Conservation (phyloP, 1,139 yeast genomes). For the Suhomyces choctaworum region DNA sequence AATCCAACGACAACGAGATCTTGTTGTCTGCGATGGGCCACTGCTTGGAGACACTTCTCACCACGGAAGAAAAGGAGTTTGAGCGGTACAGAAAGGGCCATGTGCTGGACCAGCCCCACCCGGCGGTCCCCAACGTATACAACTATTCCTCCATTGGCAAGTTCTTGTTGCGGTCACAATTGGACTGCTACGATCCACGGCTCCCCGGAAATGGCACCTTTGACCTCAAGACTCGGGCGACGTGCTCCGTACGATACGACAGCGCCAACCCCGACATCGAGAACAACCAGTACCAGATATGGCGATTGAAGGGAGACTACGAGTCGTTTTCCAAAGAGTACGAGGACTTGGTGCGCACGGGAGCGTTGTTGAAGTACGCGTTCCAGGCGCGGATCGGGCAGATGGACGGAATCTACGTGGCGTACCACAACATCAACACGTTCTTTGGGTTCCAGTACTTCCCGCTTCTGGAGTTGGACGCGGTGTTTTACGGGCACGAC, state of each 20-base stretch:
- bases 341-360: constrained; percentile 70
- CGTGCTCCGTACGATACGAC: constrained; percentile 80
- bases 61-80: constrained; percentile 55
- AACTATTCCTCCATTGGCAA: constrained; percentile 71
- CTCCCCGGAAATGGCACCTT: constrained; percentile 91
- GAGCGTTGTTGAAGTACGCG: constrained; percentile 77
- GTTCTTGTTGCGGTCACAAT: constrained; percentile 83
- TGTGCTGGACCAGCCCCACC: constrained; percentile 10
- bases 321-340: constrained; percentile 83
- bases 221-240: constrained; percentile 91
- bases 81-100: constrained; percentile 32
- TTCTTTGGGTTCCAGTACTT: constrained; percentile 91
- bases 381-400: constrained; percentile 92
- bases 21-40: constrained; percentile 79
- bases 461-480: constrained; percentile 72
- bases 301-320: constrained; percentile 57
- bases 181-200: constrained; percentile 76
- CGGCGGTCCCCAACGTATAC: constrained; percentile 37
- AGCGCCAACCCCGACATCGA: constrained; percentile 57
- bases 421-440: constrained; percentile 79
- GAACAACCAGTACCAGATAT: constrained; percentile 65
- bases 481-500: constrained; percentile 30
- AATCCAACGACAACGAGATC: constrained; percentile 65
- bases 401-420: constrained; percentile 95
- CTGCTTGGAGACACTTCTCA: constrained; percentile 70